Conservation (phyloP, 257 asterid genomes). For the Fraxinus anomala region DNA sequence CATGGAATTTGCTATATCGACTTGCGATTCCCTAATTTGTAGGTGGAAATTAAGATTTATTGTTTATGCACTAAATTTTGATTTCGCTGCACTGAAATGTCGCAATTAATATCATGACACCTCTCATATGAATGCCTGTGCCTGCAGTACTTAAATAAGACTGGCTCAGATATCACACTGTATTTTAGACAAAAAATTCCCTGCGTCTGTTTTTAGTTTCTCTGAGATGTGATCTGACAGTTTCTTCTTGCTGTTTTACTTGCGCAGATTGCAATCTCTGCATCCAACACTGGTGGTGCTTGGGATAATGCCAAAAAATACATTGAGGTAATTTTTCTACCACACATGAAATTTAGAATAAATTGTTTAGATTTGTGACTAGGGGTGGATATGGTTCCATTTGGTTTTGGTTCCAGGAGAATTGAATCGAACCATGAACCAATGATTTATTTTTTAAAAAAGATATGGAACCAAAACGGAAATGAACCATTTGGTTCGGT, state of each 20-base stretch:
- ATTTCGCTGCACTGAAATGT: background rate
- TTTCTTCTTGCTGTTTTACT: conserved; percentile 6
- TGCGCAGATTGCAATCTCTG: conserved; percentile 48
- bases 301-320: conserved; percentile 55
- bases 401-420: too few relatives aligned
- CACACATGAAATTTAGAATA: background rate
- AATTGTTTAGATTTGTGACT: background rate
- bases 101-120: background rate
- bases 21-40: background rate
- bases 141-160: background rate
- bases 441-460: too few relatives aligned
- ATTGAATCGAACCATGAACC: too few relatives aligned
- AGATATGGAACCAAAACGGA: too few relatives aligned
- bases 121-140: background rate
- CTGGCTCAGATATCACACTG: background rate
- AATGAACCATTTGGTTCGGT: too few relatives aligned
- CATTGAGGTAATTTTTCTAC: conserved; percentile 34
- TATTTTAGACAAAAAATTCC: background rate
- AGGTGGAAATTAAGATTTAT: background rate
- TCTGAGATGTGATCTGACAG: background rate
- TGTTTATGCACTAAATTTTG: background rate
- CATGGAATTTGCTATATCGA: background rate
- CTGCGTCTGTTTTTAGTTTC: background rate
- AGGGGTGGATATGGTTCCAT: too few relatives aligned
- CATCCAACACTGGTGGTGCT: conserved; percentile 54